Evolutionary conservation across 1,284 basidiomycete genomes (phyloP).

Genomic region (Coriolopsis trogii): DNA sequence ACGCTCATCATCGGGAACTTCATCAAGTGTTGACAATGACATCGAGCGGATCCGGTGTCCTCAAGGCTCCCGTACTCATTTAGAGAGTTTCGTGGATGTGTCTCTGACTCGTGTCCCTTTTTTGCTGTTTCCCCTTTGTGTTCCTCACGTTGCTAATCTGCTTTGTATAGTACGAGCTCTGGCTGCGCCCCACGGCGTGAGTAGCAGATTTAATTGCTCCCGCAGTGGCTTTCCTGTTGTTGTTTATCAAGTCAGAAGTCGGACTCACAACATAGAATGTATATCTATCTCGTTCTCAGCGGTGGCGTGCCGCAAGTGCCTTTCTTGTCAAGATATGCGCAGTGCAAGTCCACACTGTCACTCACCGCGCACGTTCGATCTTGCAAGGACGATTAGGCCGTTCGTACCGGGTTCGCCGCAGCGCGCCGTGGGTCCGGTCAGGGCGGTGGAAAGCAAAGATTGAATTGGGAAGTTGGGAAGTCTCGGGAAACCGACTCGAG

Average conservation of each 20-base stretch:
- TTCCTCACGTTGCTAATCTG: not conserved
- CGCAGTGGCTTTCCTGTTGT: not conserved
- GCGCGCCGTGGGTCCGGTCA: too few species aligned
- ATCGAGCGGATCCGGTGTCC: not conserved
- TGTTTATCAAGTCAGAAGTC: too few species aligned
- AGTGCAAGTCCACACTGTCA: too few species aligned
- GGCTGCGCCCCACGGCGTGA: not conserved
- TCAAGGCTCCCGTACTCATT: not conserved
- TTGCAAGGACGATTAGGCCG: too few species aligned
- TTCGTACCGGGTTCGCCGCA: too few species aligned
- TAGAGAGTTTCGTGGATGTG: not conserved
- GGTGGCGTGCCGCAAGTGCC: too few species aligned
- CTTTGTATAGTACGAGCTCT: not conserved
- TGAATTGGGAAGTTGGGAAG: too few species aligned
- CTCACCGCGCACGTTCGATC: too few species aligned
- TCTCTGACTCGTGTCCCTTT: not conserved
- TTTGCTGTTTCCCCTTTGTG: slow-evolving; percentile 3
- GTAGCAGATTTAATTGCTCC: not conserved
- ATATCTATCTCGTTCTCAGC: too few species aligned
- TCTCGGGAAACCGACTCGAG: too few species aligned
- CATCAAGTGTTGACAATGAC: slow-evolving; percentile 53
- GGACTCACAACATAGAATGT: slow-evolving; percentile 2
- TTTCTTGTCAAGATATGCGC: too few species aligned
- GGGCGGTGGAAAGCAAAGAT: too few species aligned
- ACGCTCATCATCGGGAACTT: slow-evolving; percentile 91